A percentile compares a stretch with the other conserved stretches of the same genome.
These are phyloP conservation scores for Nicotiana undulata DNA, from an alignment of 257 asterid genomes.

Conservation along the genomic window DNA sequence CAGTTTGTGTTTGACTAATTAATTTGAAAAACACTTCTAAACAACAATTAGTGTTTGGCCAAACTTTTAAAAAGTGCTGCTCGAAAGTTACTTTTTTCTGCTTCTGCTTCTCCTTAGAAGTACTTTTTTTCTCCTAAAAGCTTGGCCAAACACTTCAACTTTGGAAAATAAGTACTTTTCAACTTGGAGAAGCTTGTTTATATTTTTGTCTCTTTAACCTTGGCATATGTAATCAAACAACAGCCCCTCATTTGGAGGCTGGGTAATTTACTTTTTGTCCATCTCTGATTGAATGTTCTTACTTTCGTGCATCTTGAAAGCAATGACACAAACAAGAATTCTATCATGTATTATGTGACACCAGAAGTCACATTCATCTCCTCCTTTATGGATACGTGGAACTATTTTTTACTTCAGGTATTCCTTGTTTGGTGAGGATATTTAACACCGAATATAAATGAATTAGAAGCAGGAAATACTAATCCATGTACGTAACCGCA, in stretches of 20 bases:
- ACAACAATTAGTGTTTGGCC: no score
- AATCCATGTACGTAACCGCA: no score
- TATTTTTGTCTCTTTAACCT: background rate
- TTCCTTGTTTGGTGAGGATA: background rate
- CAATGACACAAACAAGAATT: background rate
- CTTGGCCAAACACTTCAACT: no score
- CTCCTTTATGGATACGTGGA: background rate
- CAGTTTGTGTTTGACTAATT: no score
- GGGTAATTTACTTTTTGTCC: background rate
- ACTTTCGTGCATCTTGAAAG: background rate
- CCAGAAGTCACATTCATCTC: background rate
- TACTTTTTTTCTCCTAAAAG: no score
- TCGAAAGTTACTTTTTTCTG: no score
- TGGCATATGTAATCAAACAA: background rate
- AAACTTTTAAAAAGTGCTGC: no score
- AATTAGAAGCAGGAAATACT: background rate
- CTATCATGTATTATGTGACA: background rate
- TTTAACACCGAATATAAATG: background rate
- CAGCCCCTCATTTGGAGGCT: background rate
- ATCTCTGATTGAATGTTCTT: background rate
- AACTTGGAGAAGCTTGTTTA: no score
- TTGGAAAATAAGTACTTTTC: no score
- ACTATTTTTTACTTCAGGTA: background rate
- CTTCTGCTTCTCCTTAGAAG: no score
- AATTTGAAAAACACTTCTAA: no score